phyloP scores from a whole-genome alignment of 192 early-diverging fungal species.

The Coemansia sp. region DNA sequence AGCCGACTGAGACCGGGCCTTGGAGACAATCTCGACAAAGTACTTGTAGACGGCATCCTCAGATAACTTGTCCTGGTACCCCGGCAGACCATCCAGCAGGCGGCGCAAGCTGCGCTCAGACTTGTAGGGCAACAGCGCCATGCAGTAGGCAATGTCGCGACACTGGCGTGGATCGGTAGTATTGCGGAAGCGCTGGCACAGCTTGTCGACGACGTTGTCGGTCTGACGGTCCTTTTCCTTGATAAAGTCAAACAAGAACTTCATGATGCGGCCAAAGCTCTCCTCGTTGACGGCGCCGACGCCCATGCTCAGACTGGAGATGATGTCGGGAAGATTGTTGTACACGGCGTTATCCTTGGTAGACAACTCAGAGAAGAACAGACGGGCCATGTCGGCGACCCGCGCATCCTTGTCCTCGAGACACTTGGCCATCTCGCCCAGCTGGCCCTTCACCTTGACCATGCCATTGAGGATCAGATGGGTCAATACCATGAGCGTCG shows the following conservation, averaged over 20 bases:
- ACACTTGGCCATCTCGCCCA: conserved; percentile 98
- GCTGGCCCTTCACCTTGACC: conserved; percentile 99
- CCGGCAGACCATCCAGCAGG: conserved; percentile 77
- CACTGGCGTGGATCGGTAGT: conserved; percentile 70
- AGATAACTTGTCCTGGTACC: conserved; percentile 91
- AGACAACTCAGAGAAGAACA: conserved; percentile 96
- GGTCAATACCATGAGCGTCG: conserved; percentile 97
- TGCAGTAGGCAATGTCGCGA: conserved; percentile 92
- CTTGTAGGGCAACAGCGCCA: conserved; percentile 86
- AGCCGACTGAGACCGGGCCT: conserved; percentile 56
- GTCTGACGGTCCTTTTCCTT: conserved; percentile 90
- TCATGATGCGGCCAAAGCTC: conserved; percentile 87
- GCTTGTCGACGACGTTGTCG: conserved; percentile 94
- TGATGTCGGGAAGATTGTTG: conserved; percentile 99
- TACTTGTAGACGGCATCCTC: conserved; percentile 82
- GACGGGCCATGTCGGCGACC: conserved; percentile 87
- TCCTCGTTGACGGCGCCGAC: conserved; percentile 75
- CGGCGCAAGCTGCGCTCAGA: conserved; percentile 84
- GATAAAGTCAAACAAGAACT: conserved; percentile 94
- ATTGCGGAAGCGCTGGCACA: conserved; percentile 92
- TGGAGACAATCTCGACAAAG: conserved; percentile 83
- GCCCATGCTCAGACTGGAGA: conserved; percentile 81
- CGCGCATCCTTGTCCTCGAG: conserved; percentile 84
- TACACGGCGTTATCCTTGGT: conserved; percentile 98
- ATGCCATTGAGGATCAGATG: conserved; percentile 98